A percentile compares a stretch with the other conserved stretches of the same genome.
Evolutionary conservation across 2,329 filamentous ascomycete genomes (phyloP).

Genomic region (Epicoccum sorghinum): DNA sequence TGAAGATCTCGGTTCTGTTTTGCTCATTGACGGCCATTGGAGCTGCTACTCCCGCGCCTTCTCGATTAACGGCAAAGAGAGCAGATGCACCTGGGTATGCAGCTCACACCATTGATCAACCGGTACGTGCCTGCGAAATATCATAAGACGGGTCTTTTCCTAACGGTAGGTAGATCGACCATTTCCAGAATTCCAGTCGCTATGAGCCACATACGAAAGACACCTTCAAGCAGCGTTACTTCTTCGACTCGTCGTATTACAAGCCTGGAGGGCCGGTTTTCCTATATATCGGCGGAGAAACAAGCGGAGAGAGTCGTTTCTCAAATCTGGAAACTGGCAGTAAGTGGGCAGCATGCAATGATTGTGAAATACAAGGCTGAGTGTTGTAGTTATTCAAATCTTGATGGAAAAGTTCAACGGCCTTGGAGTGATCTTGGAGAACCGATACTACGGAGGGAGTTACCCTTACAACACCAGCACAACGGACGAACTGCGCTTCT

Average conservation of each 20-base stretch:
- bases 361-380: neutral
- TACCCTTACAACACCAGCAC: conserved; percentile 56
- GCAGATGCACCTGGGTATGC: conserved; percentile 22
- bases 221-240: conserved; percentile 63
- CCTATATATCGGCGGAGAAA: conserved; percentile 57
- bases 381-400: conserved; percentile 55
- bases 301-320: conserved; percentile 46
- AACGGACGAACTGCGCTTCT: conserved; percentile 57
- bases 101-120: conserved; percentile 34
- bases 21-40: conserved; percentile 10
- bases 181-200: conserved; percentile 51
- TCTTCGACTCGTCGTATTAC: conserved; percentile 61
- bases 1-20: conserved; percentile 18
- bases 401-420: conserved; percentile 61
- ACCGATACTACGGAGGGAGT: conserved; percentile 58
- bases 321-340: conserved; percentile 51
- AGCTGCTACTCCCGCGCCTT: conserved; percentile 6
- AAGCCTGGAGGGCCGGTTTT: conserved; percentile 60
- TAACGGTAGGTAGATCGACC: conserved; percentile 48
- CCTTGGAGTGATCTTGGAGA: conserved; percentile 61
- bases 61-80: conserved; percentile 20
- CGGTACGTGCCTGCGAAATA: conserved; percentile 16
- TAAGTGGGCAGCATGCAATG: conserved; percentile 20
- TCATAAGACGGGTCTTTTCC: neutral
- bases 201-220: conserved; percentile 53